Percentiles rank a stretch among this genome's conserved stretches.
These are phyloP conservation scores for Geotrichum bryndzae DNA, from an alignment of 1,139 yeast genomes.

Conservation along the genomic window DNA sequence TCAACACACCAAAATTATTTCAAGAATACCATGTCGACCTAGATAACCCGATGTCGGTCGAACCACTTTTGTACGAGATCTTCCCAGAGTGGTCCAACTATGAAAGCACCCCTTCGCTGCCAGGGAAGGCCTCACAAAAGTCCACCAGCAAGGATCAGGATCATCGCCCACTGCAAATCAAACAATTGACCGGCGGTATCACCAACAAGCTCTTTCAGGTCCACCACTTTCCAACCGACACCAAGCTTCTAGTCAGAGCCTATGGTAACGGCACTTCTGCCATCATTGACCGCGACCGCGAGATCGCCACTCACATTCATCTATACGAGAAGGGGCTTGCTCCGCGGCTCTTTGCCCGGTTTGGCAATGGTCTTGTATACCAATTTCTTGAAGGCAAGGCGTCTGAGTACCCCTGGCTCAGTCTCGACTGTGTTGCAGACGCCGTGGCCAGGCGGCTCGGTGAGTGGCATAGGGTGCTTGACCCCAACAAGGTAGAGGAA, in stretches of 20 bases:
- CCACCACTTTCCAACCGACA: slow-evolving; percentile 19
- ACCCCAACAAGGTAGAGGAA: slow-evolving; percentile 43
- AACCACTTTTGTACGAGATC: not conserved
- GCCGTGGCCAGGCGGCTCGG: slow-evolving; percentile 64
- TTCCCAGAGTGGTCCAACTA: not conserved
- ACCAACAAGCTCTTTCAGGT: slow-evolving; percentile 67
- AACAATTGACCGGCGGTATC: slow-evolving; percentile 65
- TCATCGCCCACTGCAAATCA: not conserved
- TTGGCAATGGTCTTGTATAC: slow-evolving; percentile 68
- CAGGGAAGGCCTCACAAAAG: not conserved
- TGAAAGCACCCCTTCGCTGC: not conserved
- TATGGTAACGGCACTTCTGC: slow-evolving; percentile 72
- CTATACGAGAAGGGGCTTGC: slow-evolving; percentile 59
- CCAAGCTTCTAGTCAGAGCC: slow-evolving; percentile 56
- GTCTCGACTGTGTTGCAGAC: slow-evolving; percentile 45
- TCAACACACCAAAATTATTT: not conserved
- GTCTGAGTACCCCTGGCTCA: slow-evolving; percentile 51
- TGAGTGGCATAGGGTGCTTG: slow-evolving; percentile 55
- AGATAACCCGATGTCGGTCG: not conserved
- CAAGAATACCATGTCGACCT: not conserved
- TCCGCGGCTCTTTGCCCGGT: slow-evolving; percentile 62
- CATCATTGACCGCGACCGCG: slow-evolving; percentile 71
- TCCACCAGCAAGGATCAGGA: not conserved
- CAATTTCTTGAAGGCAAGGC: slow-evolving; percentile 66
- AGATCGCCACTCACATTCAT: slow-evolving; percentile 64